Conservation (phyloP, 1,284 basidiomycete species). For the Apiotrichum porosum region DNA sequence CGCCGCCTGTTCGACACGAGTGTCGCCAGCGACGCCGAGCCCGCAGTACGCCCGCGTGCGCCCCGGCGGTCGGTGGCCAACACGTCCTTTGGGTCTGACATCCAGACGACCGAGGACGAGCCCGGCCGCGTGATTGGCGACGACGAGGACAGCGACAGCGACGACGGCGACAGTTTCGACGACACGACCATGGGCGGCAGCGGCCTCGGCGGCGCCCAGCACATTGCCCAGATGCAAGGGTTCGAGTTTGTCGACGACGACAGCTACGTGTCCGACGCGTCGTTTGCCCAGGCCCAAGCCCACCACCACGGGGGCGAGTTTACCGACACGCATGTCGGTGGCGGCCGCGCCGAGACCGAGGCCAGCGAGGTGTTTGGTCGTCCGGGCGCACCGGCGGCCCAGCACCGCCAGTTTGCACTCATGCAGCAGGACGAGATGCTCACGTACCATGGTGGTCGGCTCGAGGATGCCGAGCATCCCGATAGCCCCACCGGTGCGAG, state of each 20-base stretch:
- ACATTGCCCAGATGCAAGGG: not conserved
- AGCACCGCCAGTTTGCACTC: constrained; percentile 22
- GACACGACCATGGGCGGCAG: not conserved
- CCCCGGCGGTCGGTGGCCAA: constrained; percentile 33
- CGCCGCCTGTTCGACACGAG: constrained; percentile 10
- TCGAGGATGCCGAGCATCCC: constrained; percentile 35
- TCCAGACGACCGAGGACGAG: constrained; percentile 13
- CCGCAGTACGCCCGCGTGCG: not conserved
- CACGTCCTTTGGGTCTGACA: constrained; percentile 37
- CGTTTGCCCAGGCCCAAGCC: no score
- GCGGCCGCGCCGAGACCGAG: not conserved
- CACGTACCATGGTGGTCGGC: constrained; percentile 44
- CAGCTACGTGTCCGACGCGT: constrained; percentile 6
- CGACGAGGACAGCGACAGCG: constrained; percentile 10
- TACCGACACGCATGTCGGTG: constrained; percentile 3
- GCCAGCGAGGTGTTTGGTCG: constrained; percentile 20
- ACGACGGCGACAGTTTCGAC: constrained; percentile 13
- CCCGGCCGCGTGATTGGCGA: constrained; percentile 11
- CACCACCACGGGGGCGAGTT: not conserved
- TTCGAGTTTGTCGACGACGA: constrained; percentile 15
- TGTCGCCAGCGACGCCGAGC: not conserved
- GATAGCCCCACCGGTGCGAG: not conserved
- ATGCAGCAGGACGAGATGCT: constrained; percentile 47
- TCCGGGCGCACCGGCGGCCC: not conserved
- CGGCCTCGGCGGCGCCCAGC: not conserved